Base-by-base conservation (phyloP, 140 eudicot species). In the Eryngium alpinum region DNA sequence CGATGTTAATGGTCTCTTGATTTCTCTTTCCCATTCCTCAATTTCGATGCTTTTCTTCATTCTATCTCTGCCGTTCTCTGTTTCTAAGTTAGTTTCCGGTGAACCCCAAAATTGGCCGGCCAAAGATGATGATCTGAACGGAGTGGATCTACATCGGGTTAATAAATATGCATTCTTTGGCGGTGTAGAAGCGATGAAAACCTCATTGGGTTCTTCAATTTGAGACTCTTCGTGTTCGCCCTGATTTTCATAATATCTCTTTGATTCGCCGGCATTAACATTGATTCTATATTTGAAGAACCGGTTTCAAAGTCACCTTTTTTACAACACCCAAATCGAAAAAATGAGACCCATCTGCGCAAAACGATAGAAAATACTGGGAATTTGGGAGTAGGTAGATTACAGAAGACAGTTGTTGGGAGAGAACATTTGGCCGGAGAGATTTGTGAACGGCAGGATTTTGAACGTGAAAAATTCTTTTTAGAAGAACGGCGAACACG, bases 141-240 rank as follows among this genome's bases (percentile, higher is more conserved):
- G 97, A n/a, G 97, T 97, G 81, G 98, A 94, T 91, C 97, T 89
- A 50, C 97, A 94, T 80, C 98, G 85, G 21, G 98, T 92, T 77
- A 94, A 85, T 44, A 94, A 60, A 6, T 92, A 84, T 21, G 93
- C 95, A 81, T 92, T 94, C 65, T 79, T 85, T 7, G 98, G 97
- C 2, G 92, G 90, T 1, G 90, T 16, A 29, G 72, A 11, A 31
- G 86, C 16, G 50, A 84, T 74, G 33, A 66, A 84, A 25, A 70
- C 90, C 52, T 71, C 78, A 5, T 14, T 21, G 33, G 57, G 69
- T 59, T 80, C 75, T n/a, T 73, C 75, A 63, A 6, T 59, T 80
- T 22, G 66, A 72, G 49, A 77, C 19, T 72, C 82, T 32, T 82
- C 78, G 33, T 38, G 43, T 5, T 66, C 80, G 43, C 34, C 50